Conservation (phyloP, 495 filamentous ascomycete genomes). For the Podospora pseudocomata region DNA sequence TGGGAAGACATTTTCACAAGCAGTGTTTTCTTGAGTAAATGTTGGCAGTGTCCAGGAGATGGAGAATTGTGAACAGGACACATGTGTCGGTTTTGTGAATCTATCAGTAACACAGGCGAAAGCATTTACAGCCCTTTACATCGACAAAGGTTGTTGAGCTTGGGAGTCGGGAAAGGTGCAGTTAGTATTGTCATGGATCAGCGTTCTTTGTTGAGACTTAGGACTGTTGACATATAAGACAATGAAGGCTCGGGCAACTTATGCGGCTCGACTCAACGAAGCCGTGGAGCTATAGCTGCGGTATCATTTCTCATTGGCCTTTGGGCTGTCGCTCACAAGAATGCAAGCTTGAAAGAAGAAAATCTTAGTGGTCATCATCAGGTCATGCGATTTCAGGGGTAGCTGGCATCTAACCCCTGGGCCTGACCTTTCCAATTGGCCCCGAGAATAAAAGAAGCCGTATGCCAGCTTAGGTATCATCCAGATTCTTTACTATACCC, state of each 20-base stretch:
- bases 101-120: background rate
- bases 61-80: background rate
- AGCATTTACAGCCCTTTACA: background rate
- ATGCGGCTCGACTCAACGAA: background rate
- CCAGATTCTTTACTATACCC: no score
- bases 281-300: background rate
- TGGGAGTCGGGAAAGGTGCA: background rate
- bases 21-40: background rate
- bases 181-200: background rate
- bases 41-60: no score
- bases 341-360: background rate
- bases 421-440: background rate
- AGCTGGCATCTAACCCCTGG: background rate
- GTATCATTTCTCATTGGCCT: background rate
- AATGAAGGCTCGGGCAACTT: background rate
- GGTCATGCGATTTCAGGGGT: background rate
- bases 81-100: background rate
- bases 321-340: background rate
- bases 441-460: background rate
- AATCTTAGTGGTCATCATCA: background rate
- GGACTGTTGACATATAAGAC: constrained; percentile 6
- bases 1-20: background rate
- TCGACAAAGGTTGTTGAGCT: background rate
- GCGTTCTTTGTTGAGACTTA: constrained; percentile 1
- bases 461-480: no score